Conservation (phyloP, 805 yeast species). For the Barnettozyma sucrosica region DNA sequence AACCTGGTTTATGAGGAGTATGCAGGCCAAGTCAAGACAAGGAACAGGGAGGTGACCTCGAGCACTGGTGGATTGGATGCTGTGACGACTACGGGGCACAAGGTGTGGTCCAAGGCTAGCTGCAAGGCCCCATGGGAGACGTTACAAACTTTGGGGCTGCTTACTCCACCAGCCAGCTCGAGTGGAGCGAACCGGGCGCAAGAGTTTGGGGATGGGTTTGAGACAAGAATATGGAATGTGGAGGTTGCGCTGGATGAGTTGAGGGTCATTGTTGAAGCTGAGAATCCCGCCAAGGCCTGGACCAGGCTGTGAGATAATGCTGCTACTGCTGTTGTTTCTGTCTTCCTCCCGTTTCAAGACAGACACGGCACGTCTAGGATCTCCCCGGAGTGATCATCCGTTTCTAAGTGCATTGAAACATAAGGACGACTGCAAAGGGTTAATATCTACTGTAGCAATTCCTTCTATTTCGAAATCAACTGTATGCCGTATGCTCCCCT, state of each 20-base stretch:
- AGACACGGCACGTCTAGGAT: too few relatives aligned
- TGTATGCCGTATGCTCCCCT: too few relatives aligned
- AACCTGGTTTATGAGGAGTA: slow-evolving; percentile 77
- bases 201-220: slow-evolving; percentile 17
- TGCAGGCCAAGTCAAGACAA: slow-evolving; percentile 40
- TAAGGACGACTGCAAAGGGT: too few relatives aligned
- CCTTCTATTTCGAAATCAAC: too few relatives aligned
- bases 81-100: slow-evolving; percentile 32
- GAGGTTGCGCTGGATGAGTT: slow-evolving; percentile 25
- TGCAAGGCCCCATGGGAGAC: slow-evolving; percentile 73
- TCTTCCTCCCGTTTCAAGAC: too few relatives aligned
- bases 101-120: slow-evolving; percentile 56
- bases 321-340: too few relatives aligned
- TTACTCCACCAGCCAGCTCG: slow-evolving; percentile 14
- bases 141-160: slow-evolving; percentile 29
- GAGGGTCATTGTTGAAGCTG: slow-evolving; percentile 13
- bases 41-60: slow-evolving; percentile 33
- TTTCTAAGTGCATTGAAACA: too few relatives aligned
- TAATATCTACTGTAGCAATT: too few relatives aligned
- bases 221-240: slow-evolving; percentile 24
- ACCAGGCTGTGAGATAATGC: slow-evolving; percentile 17
- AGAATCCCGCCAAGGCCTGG: slow-evolving; percentile 21
- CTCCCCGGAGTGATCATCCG: too few relatives aligned
- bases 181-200: slow-evolving; percentile 5
- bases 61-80: slow-evolving; percentile 19